Base-by-base conservation (phyloP, 495 filamentous ascomycete species). In the Xanthoparmelia taractica region DNA sequence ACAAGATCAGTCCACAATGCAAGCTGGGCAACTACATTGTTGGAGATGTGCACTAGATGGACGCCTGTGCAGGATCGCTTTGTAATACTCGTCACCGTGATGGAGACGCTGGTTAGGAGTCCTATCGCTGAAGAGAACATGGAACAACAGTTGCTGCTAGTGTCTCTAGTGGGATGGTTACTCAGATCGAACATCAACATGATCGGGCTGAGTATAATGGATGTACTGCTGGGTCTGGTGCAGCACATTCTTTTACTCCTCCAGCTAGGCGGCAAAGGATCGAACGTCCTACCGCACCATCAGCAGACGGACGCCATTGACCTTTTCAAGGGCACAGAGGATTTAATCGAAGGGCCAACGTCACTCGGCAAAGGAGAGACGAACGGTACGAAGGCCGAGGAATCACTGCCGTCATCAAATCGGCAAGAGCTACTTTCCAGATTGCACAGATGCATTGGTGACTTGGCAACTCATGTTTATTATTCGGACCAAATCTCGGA, bases 401-500 rank as follows among this genome's bases (percentile, higher is more conserved):
- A 67, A 27, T 48, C 59, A 59, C 67, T 64, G n/a, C 70, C 83
- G 10, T 84, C 82, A 6, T 65, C 70, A 43, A 69, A 66, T 59
- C 73, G 79, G 59, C 73, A 79, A 57, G 77, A 84, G 59, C 76
- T 95, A 18, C 78, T 93, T 45, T 71, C 74, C 25, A 81, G 84
- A 23, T 76, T 97, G 8, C 85, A 90, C 67, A 79, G 82, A 64
- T 92, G 86, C 72, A 91, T 96, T 63, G 89, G 88, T 11, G 82
- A 89, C 71, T 78, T 97, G n/a, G 90, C 90, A 2, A 96, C 89
- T 1, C 92, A 97, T 71, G 85, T 93, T 18, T 97, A 97, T 73
- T 97, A 97, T 72, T 87, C 88, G 2, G 92, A 97, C 64, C 92
- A 97, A 70, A 88, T 97, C 56, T 84, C 87, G 4, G 92, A 97